Evolutionary conservation across 257 asterid species (phyloP).

Genomic region (Rubia yunnanensis): DNA sequence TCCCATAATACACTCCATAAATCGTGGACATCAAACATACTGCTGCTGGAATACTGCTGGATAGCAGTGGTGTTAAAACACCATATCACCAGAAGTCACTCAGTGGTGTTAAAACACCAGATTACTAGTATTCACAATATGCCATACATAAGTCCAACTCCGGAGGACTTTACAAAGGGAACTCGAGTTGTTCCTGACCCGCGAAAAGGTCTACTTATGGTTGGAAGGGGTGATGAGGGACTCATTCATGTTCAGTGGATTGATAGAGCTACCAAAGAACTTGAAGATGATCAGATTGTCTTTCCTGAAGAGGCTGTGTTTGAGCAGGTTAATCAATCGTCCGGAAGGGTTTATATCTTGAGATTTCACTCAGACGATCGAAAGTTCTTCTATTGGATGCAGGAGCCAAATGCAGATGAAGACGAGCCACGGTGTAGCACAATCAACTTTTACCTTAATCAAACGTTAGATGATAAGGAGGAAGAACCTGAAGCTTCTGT

Average conservation of each 20-base stretch:
- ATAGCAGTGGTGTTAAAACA: too few relatives aligned
- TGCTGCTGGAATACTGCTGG: too few relatives aligned
- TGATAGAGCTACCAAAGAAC: slow-evolving; percentile 52
- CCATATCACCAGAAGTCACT: too few relatives aligned
- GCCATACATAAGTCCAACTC: too few relatives aligned
- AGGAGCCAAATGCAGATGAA: slow-evolving; percentile 77
- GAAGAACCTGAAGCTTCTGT: slow-evolving; percentile 64
- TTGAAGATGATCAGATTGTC: slow-evolving; percentile 91
- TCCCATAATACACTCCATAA: too few relatives aligned
- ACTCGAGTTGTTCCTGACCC: slow-evolving; percentile 70
- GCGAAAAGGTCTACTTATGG: slow-evolving; percentile 83
- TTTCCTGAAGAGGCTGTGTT: slow-evolving; percentile 87
- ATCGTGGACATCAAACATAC: too few relatives aligned
- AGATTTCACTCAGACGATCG: slow-evolving; percentile 82
- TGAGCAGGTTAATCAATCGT: slow-evolving; percentile 81
- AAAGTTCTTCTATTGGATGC: slow-evolving; percentile 96
- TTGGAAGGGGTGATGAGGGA: slow-evolving; percentile 96
- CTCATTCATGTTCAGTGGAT: slow-evolving; percentile 86
- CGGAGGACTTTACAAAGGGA: too few relatives aligned
- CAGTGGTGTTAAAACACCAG: too few relatives aligned
- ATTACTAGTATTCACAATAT: too few relatives aligned
- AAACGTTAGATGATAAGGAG: slow-evolving; percentile 62
- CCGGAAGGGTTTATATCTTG: slow-evolving; percentile 86
- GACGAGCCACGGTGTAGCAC: slow-evolving; percentile 61
- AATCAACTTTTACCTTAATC: slow-evolving; percentile 74